Evolutionary conservation across 139 green algal genomes (phyloP), one percentile per base, ranked within the genome.

Genomic region (Chlorella sorokiniana): DNA sequence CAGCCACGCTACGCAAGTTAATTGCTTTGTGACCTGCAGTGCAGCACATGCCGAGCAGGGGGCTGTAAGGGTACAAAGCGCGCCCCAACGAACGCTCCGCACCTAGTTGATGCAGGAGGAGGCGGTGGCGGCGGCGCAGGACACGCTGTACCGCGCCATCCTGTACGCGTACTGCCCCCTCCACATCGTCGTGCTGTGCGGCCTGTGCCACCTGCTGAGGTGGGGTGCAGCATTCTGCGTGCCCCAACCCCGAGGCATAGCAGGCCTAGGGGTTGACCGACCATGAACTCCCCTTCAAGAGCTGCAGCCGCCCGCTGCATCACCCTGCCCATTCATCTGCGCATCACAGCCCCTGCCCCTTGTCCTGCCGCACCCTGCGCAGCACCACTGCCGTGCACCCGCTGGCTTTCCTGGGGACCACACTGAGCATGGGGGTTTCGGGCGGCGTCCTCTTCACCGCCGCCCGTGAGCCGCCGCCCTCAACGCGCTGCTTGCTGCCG

Each of bases 381-480:
- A 67, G 51, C 40, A 78, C 74, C 62, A 33, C 70, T 45, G 25
- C 75, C 35, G 35, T 78, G 22, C 33, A 65, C 29, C 79, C 81
- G 1, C 48, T 84, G n/a, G 85, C 79, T n/a, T 85, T 71, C 29
- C 22, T 89, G 42, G 84, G 84, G 40, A 41, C 40, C 27, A 78
- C 41, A 23, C 0, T 77, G 8, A 69, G 51, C 29, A 54, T 31
- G 0, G 84, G 74, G 9, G 61, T 71, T 33, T 78, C 56, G n/a
- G 86, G 82, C n/a, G 85, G 80, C 54, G 29, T 90, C 23, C 59
- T 61, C 11, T 87, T 93, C 68, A 89, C 83, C 23, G 81, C 86
- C 18, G 81, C 86, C 0, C 89, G 91, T 69, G 86, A 93, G 77
- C 10, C n/a, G n/a, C n/a, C n/a, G n/a, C n/a, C n/a, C n/a, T n/a